Base-by-base conservation (phyloP, 768 basidiomycete genomes). In the Trametes villosa region DNA sequence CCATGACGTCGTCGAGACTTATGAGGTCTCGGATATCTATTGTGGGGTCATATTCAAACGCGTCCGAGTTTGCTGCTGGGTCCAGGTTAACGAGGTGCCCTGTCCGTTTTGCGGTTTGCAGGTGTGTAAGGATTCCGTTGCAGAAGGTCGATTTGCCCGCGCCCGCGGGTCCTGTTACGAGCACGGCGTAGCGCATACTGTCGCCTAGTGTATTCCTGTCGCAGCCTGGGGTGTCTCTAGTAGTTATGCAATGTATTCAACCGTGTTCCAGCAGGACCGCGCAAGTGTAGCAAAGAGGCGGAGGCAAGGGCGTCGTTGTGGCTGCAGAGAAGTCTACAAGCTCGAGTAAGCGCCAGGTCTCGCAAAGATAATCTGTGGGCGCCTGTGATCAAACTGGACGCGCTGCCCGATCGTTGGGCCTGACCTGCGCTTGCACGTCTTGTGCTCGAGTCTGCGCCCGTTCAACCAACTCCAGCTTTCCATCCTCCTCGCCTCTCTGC, bases 141-240 rank as follows among this genome's bases (percentile, higher is more conserved):
- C 92, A 91, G 70, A 99, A 96, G 0, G 97, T 98, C 0, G 94
- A 93, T 78, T 99, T 99, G 51, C 97, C 97, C 15, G 97, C 94
- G 50, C 97, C 97, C 2, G 97, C 97, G 48, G 97, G 97, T n/a
- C 97, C 97, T 56, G 89, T 91, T 51, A 94, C 85, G 46, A 94
- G 83, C 29, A 94, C 88, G 8, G 92, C 92, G 77, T 94, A 94
- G 61, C 92, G 88, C 92, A 94, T 94, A 6, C 12, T 24, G 17
- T n/a, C 22, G 27, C 5, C 2, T 17, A n/a, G 36, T 18, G 29
- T 15, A 4, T n/a, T 40, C n/a, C 12, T 4, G 26, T 26, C 3
- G 24, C 45, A 34, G 48, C 2, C 2, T 30, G 15, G 11, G 15
- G 22, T 50, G 2, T 22, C 36, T 3, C 9, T 2, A 30, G 24